Evolutionary conservation across 495 filamentous ascomycete genomes (phyloP), one percentile per base, ranked within the genome.

Genomic region (Aspergillus campestris): DNA sequence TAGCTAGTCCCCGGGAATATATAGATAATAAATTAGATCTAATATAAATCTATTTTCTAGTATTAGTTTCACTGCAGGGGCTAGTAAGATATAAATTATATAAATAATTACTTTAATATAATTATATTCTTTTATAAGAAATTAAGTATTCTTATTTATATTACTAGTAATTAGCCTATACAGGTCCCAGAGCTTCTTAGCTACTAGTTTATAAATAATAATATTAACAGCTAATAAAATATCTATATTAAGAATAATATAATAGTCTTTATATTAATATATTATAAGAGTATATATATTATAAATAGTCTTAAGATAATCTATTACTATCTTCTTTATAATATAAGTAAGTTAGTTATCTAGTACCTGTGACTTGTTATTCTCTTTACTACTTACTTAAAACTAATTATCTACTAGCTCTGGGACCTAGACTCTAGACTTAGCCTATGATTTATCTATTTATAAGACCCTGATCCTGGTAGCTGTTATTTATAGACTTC

Each of bases 121-220:
- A n/a, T n/a, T n/a, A n/a, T n/a, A n/a, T n/a, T n/a, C n/a, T n/a
- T n/a, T n/a, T n/a, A n/a, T n/a, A 48, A 60, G 47, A 35, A 46
- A 31, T 41, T 67, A 13, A 43, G 52, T n/a, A 24, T 62, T 1
- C 15, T 58, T 1, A 40, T 57, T 13, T 44, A 67, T 43, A 52
- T 62, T 10, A 45, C 45, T 3, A 45, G 37, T 3, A 52, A 63
- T 14, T 36, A 56, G 46, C 63, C 57, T 1, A 55, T 42, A 6
- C 44, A 60, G 10, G 54, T 48, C 5, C 50, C 45, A 0, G 57
- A 68, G 55, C 32, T 68, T 7, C 35, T 66, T 3, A 58, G 42
- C 18, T 30, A 66, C 10, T 48, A 49, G 42, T 14, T 49, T 42
- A 30, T 34, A 7, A 63, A 63, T 34, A 57, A 48, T 0, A 32